Percentiles rank a stretch among this genome's conserved stretches.
Evolutionary conservation across 2,329 filamentous ascomycete genomes (phyloP).

Genomic region (Fusarium fujikuroi): DNA sequence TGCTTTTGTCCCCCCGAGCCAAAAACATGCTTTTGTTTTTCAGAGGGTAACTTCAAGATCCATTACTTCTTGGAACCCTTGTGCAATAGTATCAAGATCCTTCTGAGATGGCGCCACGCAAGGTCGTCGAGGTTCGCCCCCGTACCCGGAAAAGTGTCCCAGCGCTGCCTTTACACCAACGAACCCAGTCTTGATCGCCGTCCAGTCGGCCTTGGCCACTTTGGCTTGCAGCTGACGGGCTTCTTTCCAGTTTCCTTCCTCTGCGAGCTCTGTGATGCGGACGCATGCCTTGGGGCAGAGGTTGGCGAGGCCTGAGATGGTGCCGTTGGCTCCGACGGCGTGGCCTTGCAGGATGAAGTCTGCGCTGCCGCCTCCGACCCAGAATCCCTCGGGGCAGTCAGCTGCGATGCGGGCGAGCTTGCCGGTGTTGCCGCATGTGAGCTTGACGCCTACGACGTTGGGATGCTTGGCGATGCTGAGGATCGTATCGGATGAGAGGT

Average conservation of each 20-base stretch:
- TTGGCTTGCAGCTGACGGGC: slow-evolving; percentile 52
- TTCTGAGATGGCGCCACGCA: slow-evolving; percentile 50
- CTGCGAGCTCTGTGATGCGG: slow-evolving; percentile 49
- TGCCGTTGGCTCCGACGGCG: slow-evolving; percentile 53
- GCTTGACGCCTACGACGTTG: slow-evolving; percentile 72
- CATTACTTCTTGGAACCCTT: slow-evolving; percentile 52
- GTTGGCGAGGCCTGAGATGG: slow-evolving; percentile 55
- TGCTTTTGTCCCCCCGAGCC: slow-evolving; percentile 8
- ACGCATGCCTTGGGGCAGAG: slow-evolving; percentile 52
- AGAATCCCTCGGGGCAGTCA: slow-evolving; percentile 49
- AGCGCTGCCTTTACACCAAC: slow-evolving; percentile 60
- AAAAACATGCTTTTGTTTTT: background rate
- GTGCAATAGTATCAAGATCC: slow-evolving; percentile 48
- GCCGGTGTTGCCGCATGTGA: slow-evolving; percentile 73
- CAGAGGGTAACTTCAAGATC: slow-evolving; percentile 45
- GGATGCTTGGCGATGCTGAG: slow-evolving; percentile 62
- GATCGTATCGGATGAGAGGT: slow-evolving; percentile 69
- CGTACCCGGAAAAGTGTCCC: slow-evolving; percentile 53
- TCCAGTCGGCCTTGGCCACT: slow-evolving; percentile 59
- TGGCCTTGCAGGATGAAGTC: slow-evolving; percentile 56
- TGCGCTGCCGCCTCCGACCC: slow-evolving; percentile 53
- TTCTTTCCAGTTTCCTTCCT: slow-evolving; percentile 47
- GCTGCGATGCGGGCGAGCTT: slow-evolving; percentile 65
- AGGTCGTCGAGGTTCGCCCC: slow-evolving; percentile 53
- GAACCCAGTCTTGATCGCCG: slow-evolving; percentile 60